Percentiles rank a stretch among this genome's conserved stretches.
phyloP scores from a whole-genome alignment of 139 green algal genomes.

The Closterium sp. region DNA sequence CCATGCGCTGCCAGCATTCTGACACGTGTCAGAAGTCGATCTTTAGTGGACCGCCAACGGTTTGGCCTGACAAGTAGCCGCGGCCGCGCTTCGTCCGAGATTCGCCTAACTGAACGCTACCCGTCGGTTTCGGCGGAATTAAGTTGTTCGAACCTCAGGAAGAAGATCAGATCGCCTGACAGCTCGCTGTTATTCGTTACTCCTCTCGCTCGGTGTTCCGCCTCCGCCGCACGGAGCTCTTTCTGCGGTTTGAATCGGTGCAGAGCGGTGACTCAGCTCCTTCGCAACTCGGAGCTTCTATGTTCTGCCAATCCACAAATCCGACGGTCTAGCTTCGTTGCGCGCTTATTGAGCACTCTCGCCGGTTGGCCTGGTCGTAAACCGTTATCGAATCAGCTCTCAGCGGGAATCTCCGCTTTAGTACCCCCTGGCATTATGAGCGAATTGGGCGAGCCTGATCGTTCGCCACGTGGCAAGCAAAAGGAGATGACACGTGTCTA shows the following conservation, averaged over 20 bases:
- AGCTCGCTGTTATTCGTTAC: neutral
- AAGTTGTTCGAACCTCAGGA: neutral
- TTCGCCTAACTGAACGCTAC: neutral
- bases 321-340: neutral
- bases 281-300: neutral
- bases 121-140: neutral
- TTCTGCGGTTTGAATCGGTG: neutral
- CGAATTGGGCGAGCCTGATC: neutral
- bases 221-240: neutral
- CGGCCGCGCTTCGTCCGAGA: neutral
- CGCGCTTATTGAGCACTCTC: neutral
- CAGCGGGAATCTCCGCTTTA: neutral
- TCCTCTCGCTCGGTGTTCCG: neutral
- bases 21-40: neutral
- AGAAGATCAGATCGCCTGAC: no score
- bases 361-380: neutral
- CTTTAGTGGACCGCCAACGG: neutral
- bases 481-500: slow-evolving; percentile 21
- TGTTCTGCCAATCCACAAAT: neutral
- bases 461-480: neutral
- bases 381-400: neutral
- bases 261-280: neutral
- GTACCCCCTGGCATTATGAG: neutral
- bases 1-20: neutral
- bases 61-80: neutral